A percentile compares a stretch with the other conserved stretches of the same genome.
phyloP scores from a whole-genome alignment of 2,329 filamentous ascomycete species.

The Kalaharituber pfeilii region DNA sequence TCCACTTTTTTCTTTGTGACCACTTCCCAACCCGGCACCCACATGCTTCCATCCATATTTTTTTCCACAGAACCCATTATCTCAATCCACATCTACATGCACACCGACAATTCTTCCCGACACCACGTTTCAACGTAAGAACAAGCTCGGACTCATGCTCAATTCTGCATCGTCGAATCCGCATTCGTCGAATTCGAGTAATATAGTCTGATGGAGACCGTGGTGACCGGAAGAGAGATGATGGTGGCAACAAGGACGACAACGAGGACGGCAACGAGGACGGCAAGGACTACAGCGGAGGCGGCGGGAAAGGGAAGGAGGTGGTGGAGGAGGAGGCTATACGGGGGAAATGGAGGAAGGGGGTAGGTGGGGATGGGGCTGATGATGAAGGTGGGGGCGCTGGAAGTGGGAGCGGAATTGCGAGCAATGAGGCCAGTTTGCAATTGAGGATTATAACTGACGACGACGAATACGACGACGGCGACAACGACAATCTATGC shows the following conservation, averaged over 20 bases:
- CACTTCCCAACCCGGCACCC: no score
- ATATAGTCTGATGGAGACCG: not conserved
- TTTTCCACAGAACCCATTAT: not conserved
- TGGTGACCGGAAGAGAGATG: not conserved
- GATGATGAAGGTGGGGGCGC: no score
- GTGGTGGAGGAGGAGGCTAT: no score
- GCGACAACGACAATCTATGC: no score
- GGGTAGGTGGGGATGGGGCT: no score
- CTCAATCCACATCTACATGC: not conserved
- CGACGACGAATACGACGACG: no score
- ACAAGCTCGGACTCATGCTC: constrained; percentile 2
- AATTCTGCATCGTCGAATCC: not conserved
- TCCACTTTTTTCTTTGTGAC: no score
- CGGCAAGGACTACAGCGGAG: not conserved
- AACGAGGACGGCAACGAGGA: not conserved
- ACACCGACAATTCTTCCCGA: not conserved
- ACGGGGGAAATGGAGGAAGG: no score
- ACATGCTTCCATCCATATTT: not conserved
- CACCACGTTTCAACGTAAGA: not conserved
- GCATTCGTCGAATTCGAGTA: not conserved
- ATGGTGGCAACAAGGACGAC: not conserved
- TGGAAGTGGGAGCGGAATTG: no score
- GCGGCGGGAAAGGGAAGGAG: not conserved
- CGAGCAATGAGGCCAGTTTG: no score
- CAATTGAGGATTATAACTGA: no score